These are phyloP conservation scores for Heterobasidion irregulare DNA, from an alignment of 1,284 basidiomycete genomes.

Conservation along the genomic window DNA sequence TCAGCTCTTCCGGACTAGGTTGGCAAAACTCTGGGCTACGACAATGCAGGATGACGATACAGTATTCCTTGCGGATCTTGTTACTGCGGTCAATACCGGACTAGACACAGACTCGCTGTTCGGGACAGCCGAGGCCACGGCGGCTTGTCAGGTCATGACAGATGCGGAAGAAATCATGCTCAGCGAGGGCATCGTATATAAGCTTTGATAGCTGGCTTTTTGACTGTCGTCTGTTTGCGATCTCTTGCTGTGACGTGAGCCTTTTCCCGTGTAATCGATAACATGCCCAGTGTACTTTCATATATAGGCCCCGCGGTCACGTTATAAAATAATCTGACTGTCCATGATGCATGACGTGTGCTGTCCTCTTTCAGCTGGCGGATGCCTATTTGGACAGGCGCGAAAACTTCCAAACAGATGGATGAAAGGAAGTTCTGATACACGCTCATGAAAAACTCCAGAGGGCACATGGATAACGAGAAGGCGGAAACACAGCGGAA, in stretches of 20 bases:
- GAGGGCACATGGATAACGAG: background rate
- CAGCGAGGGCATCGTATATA: constrained; percentile 73
- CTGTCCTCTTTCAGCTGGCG: no score
- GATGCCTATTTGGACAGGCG: no score
- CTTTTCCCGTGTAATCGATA: no score
- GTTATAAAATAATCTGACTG: no score
- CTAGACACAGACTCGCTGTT: constrained; percentile 65
- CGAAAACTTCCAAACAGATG: background rate
- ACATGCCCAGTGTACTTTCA: no score
- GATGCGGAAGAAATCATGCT: constrained; percentile 86
- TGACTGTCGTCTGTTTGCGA: background rate
- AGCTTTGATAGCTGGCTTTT: constrained; percentile 32
- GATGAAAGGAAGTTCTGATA: background rate
- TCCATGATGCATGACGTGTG: no score
- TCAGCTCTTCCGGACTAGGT: constrained; percentile 67
- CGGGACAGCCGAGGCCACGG: constrained; percentile 72
- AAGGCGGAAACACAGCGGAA: background rate
- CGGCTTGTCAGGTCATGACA: constrained; percentile 73
- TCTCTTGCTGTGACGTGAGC: no score
- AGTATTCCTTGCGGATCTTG: constrained; percentile 61
- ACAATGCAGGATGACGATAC: constrained; percentile 70
- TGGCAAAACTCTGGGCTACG: constrained; percentile 66
- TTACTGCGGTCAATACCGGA: constrained; percentile 77
- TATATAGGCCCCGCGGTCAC: no score
- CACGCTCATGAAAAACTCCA: background rate